phyloP scores from a whole-genome alignment of 192 early-diverging fungal species.

The Chytriomyces sp. region DNA sequence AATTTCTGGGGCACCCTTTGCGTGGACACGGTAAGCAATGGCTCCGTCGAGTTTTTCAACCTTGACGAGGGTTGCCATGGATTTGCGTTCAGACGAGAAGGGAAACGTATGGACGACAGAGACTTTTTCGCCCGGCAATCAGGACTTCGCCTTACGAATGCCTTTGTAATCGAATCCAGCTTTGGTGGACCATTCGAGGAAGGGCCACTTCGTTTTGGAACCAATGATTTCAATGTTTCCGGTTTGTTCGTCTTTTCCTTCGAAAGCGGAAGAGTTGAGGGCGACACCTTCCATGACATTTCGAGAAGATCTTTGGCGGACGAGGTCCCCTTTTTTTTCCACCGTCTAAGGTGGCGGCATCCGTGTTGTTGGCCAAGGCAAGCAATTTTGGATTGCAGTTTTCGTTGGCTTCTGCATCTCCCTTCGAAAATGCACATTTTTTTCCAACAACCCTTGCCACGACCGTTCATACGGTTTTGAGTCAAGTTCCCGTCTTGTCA shows the following conservation, averaged over 20 bases:
- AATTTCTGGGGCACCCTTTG: conserved; percentile 82
- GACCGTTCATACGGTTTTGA: conserved; percentile 96
- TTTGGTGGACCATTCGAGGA: conserved; percentile 73
- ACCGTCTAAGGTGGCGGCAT: not conserved
- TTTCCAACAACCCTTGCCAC: conserved; percentile 83
- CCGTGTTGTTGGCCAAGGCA: not conserved
- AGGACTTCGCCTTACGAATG: conserved; percentile 55
- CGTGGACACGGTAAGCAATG: conserved; percentile 67
- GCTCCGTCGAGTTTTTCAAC: conserved; percentile 41
- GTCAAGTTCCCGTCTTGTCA: conserved; percentile 99
- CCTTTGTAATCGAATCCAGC: conserved; percentile 66
- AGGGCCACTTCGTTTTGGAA: conserved; percentile 93
- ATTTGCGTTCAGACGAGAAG: conserved; percentile 91
- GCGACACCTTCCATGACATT: conserved; percentile 35
- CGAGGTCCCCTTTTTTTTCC: not conserved
- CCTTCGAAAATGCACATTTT: conserved; percentile 61
- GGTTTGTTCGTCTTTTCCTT: conserved; percentile 4
- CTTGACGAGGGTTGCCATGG: conserved; percentile 85
- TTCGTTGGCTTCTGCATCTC: conserved; percentile 39
- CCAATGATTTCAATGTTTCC: conserved; percentile 66
- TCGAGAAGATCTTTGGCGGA: conserved; percentile 5
- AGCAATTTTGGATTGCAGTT: not conserved
- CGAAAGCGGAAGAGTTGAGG: conserved; percentile 48
- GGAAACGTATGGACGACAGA: conserved; percentile 75
- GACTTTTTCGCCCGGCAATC: conserved; percentile 38